Evolutionary conservation across 139 green algal species (phyloP).

Genomic region (Chlorella sp.): DNA sequence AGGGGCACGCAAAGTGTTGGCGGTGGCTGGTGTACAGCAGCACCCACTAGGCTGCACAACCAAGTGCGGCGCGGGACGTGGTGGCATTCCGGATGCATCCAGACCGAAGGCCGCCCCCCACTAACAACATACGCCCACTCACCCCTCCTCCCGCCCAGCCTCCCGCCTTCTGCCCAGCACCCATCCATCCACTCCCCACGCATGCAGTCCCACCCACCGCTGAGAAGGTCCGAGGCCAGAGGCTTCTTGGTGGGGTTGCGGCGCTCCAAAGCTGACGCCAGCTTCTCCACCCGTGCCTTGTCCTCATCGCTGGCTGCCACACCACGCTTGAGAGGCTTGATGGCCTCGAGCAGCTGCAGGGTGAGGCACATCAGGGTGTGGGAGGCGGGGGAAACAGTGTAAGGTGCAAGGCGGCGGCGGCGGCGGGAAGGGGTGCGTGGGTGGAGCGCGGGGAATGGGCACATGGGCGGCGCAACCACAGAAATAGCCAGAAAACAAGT

Average conservation of each 20-base stretch:
- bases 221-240: constrained; percentile 64
- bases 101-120: neutral
- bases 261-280: constrained; percentile 69
- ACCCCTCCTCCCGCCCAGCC: neutral
- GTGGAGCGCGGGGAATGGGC: too few species aligned
- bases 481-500: too few species aligned
- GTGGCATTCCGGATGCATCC: too few species aligned
- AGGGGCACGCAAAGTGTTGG: too few species aligned
- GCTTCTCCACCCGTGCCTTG: constrained; percentile 58
- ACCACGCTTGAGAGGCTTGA: constrained; percentile 65
- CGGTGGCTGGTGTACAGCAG: too few species aligned
- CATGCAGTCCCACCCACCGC: constrained; percentile 37
- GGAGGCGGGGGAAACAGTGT: too few species aligned
- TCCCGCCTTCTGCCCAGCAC: neutral
- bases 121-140: neutral
- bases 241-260: constrained; percentile 77
- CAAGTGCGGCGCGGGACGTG: too few species aligned
- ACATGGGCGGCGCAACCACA: too few species aligned
- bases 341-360: constrained; percentile 66
- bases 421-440: too few species aligned
- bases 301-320: constrained; percentile 59
- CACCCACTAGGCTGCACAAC: too few species aligned
- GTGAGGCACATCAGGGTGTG: too few species aligned
- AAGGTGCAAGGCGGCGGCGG: too few species aligned
- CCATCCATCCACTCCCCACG: neutral